phyloP scores from a whole-genome alignment of 768 basidiomycete species.

The Hirschioporus abietinus region DNA sequence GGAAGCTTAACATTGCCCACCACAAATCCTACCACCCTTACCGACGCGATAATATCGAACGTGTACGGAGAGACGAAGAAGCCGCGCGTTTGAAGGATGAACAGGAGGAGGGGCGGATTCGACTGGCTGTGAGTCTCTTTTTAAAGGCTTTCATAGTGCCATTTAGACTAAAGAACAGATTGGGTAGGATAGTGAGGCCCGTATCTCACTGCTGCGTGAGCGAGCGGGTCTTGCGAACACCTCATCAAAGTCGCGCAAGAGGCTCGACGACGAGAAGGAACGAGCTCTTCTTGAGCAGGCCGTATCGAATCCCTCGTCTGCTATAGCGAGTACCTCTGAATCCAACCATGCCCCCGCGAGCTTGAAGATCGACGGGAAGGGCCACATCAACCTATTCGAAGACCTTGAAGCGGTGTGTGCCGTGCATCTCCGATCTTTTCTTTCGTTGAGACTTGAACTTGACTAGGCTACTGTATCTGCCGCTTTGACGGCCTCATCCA shows the following conservation, averaged over 20 bases:
- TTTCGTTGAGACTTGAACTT: not conserved
- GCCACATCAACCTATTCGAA: conserved; percentile 82
- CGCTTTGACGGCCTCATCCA: conserved; percentile 45
- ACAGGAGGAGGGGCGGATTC: conserved; percentile 64
- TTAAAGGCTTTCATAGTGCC: conserved; percentile 5
- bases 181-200: conserved; percentile 72
- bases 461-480: conserved; percentile 40
- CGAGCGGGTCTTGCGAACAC: conserved; percentile 43
- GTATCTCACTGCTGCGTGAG: conserved; percentile 58
- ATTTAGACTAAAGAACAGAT: not conserved
- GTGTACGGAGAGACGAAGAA: conserved; percentile 76
- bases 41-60: conserved; percentile 77
- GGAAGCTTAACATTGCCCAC: conserved; percentile 84
- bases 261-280: conserved; percentile 10
- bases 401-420: conserved; percentile 65
- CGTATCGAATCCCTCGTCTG: not conserved
- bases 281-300: conserved; percentile 4
- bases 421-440: conserved; percentile 3
- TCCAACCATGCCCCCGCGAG: not conserved
- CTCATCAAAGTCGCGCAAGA: conserved; percentile 10
- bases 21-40: conserved; percentile 92
- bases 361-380: conserved; percentile 22
- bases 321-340: not conserved
- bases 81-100: conserved; percentile 63
- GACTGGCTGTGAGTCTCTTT: conserved; percentile 44